Evolutionary conservation across 169 alveolate species (phyloP), one percentile per base, ranked within the genome.

Genomic region (Ichthyophthirius multifiliis): DNA sequence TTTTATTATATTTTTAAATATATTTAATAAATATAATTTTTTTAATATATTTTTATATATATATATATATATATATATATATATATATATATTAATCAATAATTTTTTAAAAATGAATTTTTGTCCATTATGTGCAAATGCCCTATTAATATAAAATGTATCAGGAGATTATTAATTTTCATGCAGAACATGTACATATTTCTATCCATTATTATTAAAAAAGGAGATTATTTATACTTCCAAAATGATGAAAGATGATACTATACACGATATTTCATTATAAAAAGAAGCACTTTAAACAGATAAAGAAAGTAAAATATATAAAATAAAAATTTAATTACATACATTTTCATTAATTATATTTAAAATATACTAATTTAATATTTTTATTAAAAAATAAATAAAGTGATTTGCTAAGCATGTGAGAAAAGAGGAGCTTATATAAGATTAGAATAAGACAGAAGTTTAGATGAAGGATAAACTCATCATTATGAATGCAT

Each of bases 381-480:
- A 4, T 6, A 5, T 3, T 32, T 10, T 5, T 2, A 1, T 31
- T 15, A 32, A 10, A 13, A 65, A 65, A 3, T 5, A 32, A 10
- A 30, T 30, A 65, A 32, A 32, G 75, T 32, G 75, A 65, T 65
- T 65, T 67, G 77, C 32, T 62, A 47, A 18, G 46, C 55, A 18
- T 67, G 77, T 15, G 77, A 67, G 12, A 67, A 67, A 37, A 67
- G 77, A 37, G 77, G 77, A 3, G 77, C 77, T 41, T 67, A 67
- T 67, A 41, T 67, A 35, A 67, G 77, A 67, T 37, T 67, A 4
- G 77, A 67, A 39, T 67, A 67, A 39, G 77, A 67, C 41, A 67
- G 77, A 67, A 34, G 62, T 67, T 44, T 67, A 35, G 77, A 67
- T 67, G 77, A 67, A 67, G 77, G 77, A 1, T n/a, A 67, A 67